phyloP scores from a whole-genome alignment of 768 basidiomycete genomes.

The Strobilomyces confusus region DNA sequence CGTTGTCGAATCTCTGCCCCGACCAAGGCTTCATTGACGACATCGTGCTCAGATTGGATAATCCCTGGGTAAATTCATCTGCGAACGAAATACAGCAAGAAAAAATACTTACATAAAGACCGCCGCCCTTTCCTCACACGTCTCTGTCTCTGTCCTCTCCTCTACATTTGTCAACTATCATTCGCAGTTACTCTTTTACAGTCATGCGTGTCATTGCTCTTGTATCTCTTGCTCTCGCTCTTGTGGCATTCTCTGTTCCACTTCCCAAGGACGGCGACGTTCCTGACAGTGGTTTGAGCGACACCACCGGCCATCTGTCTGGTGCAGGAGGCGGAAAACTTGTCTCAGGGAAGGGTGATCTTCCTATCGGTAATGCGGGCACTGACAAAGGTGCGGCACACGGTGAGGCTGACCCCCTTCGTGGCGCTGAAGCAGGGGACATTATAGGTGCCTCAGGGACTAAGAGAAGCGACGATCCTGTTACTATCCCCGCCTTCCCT shows the following conservation, averaged over 20 bases:
- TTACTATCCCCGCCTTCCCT: too few relatives aligned
- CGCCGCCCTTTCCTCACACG: neutral
- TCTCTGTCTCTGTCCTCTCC: neutral
- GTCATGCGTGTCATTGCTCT: constrained; percentile 11
- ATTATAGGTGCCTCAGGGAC: neutral
- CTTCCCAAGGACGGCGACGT: neutral
- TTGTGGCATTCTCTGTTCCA: constrained; percentile 8
- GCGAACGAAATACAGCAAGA: neutral
- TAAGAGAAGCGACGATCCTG: too few relatives aligned
- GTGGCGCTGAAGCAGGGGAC: neutral
- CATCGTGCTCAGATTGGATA: too few relatives aligned
- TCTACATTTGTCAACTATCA: constrained; percentile 6
- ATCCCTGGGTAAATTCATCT: too few relatives aligned
- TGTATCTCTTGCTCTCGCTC: constrained; percentile 7
- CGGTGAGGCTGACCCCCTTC: neutral
- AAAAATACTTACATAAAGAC: constrained; percentile 1
- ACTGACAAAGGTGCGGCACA: too few relatives aligned
- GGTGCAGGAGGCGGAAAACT: neutral
- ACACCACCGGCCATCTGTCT: too few relatives aligned
- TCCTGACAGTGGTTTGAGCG: neutral
- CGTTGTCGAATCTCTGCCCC: too few relatives aligned
- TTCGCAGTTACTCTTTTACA: neutral
- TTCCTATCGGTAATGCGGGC: neutral
- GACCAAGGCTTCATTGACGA: too few relatives aligned
- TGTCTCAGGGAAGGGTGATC: too few relatives aligned